Base-by-base conservation (phyloP, 2,329 filamentous ascomycete genomes). In the Xylariaceae sp. region DNA sequence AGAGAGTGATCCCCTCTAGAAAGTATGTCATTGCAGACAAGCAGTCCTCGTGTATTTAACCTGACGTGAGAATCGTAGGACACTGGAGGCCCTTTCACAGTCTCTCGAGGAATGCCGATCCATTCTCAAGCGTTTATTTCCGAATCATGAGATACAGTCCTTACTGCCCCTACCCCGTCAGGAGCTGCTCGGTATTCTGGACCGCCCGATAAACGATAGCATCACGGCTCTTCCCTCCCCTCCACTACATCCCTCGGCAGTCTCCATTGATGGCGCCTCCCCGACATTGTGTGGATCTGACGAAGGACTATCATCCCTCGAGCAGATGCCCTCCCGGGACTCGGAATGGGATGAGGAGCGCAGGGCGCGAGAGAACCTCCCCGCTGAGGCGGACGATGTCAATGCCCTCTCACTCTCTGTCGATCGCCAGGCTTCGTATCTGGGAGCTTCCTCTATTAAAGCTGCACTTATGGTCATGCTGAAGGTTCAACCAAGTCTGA, bases 361-460 rank as follows among this genome's bases (percentile, higher is more conserved):
- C 40, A 66, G 74, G 46, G 73, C 69, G 32, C 67, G 72, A 42
- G 78, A 82, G 45, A 67, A 76, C 5, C 73, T 83, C 42, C 77
- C 77, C n/a, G 73, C 70, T 6, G 78, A 87, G 55, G 82, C 83
- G 1, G 85, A 88, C 62, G 83, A 86, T 59, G 81, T 86, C 35
- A 86, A 86, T 60, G 83, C 82, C 0, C 69, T 88, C 2, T 86
- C 83, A 59, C 76, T 76, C 25, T 67, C 69, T 2, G 67, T 75
- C 5, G 77, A 85, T 46, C 77, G 82, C 35, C 78, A 81, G 53
- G 66, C 72, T 3, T 77, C 85, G 3, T 88, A 88, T 57, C 70
- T 88, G 3, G 85, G 85, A 1, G 82, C 86, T 14, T 88, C 85
- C 0, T 88, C 85, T 5, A 85, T 88, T 58, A 85, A 86, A 58